Conservation (phyloP, 495 filamentous ascomycete species). For the Neurospora tetraspora region DNA sequence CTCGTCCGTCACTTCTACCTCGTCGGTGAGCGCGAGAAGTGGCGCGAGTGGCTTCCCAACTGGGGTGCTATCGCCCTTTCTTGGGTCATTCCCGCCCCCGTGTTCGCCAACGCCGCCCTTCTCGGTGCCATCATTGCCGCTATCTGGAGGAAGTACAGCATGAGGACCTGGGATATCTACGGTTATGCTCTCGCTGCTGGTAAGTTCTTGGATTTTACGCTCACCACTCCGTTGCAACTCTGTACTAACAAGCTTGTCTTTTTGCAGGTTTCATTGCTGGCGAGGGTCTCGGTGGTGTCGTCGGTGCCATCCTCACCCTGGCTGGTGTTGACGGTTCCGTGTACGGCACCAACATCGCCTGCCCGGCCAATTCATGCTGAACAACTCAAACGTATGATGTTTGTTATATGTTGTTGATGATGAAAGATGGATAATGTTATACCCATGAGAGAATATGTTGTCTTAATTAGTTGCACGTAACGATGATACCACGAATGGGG, state of each 20-base stretch:
- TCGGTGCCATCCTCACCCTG: conserved; percentile 47
- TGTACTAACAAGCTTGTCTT: too few species aligned
- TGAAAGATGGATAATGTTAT: background rate
- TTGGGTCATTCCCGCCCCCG: conserved; percentile 42
- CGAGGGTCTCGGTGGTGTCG: conserved; percentile 55
- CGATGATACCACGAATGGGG: background rate
- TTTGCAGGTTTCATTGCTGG: conserved; percentile 59
- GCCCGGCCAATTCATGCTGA: conserved; percentile 28
- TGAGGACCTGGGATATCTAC: conserved; percentile 47
- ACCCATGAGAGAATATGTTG: background rate
- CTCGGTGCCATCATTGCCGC: conserved; percentile 48
- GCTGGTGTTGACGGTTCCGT: conserved; percentile 35
- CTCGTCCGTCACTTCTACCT: conserved; percentile 50
- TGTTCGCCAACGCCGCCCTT: conserved; percentile 40
- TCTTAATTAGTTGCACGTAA: background rate
- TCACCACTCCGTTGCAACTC: too few species aligned
- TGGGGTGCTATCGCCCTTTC: conserved; percentile 56
- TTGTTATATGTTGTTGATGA: background rate
- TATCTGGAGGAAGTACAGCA: conserved; percentile 47
- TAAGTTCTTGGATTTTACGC: too few species aligned
- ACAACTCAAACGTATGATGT: background rate
- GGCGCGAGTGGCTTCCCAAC: conserved; percentile 52
- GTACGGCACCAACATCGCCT: conserved; percentile 39
- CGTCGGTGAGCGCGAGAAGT: conserved; percentile 34
- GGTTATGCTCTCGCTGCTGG: conserved; percentile 60